Conservation (phyloP, 2,329 filamentous ascomycete species). For the Hymenotorrendiella dingleyae region DNA sequence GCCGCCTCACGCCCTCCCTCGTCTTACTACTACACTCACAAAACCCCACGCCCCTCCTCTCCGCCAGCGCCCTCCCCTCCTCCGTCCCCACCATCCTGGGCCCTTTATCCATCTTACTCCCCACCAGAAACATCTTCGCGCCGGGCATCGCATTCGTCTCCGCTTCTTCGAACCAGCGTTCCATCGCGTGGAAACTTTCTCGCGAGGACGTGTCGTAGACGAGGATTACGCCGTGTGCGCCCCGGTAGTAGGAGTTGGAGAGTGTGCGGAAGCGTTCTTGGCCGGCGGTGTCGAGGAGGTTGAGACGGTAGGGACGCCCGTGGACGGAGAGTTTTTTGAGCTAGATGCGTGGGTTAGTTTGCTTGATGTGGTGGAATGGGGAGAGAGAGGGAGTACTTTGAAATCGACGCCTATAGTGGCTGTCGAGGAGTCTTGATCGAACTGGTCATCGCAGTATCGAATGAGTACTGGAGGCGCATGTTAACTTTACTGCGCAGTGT, state of each 20-base stretch:
- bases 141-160: slow-evolving; percentile 43
- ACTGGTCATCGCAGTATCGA: slow-evolving; percentile 52
- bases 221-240: slow-evolving; percentile 89
- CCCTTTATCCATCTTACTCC: slow-evolving; percentile 45
- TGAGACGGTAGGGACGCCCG: slow-evolving; percentile 45
- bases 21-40: slow-evolving; percentile 51
- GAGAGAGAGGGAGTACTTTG: slow-evolving; percentile 35
- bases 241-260: slow-evolving; percentile 90
- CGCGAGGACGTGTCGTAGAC: slow-evolving; percentile 82
- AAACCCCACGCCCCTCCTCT: slow-evolving; percentile 40
- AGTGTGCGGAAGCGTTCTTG: slow-evolving; percentile 95
- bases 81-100: slow-evolving; percentile 39
- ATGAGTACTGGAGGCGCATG: slow-evolving; percentile 38
- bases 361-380: neutral
- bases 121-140: slow-evolving; percentile 46
- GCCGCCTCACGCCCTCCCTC: slow-evolving; percentile 43
- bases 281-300: slow-evolving; percentile 76
- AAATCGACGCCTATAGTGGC: slow-evolving; percentile 54
- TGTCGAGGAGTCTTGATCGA: slow-evolving; percentile 47
- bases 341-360: slow-evolving; percentile 26
- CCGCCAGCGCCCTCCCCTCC: slow-evolving; percentile 43
- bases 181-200: slow-evolving; percentile 46
- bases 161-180: slow-evolving; percentile 49
- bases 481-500: slow-evolving; percentile 40
- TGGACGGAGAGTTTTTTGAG: slow-evolving; percentile 47